Evolutionary conservation across 306 rosid genomes (phyloP).

Genomic region (Fragaria ananassa): DNA sequence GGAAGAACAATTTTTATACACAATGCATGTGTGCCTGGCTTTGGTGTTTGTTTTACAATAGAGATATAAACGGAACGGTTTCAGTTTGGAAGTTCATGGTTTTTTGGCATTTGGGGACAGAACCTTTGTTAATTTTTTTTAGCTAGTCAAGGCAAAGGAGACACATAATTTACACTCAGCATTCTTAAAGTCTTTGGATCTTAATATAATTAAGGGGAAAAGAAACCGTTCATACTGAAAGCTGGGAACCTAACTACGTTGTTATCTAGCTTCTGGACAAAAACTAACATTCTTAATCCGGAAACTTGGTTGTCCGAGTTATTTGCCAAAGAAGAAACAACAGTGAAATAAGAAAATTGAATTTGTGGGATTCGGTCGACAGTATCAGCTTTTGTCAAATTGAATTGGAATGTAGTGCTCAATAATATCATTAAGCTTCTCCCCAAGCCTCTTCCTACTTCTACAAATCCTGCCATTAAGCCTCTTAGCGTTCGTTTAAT

Average conservation of each 20-base stretch:
- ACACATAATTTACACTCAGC: not conserved
- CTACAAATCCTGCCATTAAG: too few relatives aligned
- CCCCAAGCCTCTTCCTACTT: not conserved
- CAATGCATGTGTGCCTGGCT: not conserved
- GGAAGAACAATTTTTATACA: not conserved
- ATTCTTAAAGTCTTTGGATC: not conserved
- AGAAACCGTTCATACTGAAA: not conserved
- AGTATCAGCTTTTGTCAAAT: not conserved
- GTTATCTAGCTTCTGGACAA: not conserved
- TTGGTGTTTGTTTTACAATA: conserved; percentile 2
- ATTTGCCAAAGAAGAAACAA: not conserved
- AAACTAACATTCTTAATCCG: not conserved
- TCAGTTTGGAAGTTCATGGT: conserved; percentile 15
- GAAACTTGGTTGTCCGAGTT: conserved; percentile 9
- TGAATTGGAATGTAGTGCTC: not conserved
- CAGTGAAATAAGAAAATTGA: not conserved
- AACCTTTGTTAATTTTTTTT: not conserved
- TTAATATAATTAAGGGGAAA: not conserved
- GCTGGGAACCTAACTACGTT: not conserved
- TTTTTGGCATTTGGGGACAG: conserved; percentile 1
- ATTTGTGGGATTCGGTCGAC: conserved; percentile 4
- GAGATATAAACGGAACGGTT: not conserved
- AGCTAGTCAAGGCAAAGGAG: conserved; percentile 3
- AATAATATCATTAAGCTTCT: not conserved
- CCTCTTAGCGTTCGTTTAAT: too few relatives aligned